Evolutionary conservation across 148 eudicot species (phyloP), one percentile per base, ranked within the genome.

Genomic region (Spergularia bocconei): DNA sequence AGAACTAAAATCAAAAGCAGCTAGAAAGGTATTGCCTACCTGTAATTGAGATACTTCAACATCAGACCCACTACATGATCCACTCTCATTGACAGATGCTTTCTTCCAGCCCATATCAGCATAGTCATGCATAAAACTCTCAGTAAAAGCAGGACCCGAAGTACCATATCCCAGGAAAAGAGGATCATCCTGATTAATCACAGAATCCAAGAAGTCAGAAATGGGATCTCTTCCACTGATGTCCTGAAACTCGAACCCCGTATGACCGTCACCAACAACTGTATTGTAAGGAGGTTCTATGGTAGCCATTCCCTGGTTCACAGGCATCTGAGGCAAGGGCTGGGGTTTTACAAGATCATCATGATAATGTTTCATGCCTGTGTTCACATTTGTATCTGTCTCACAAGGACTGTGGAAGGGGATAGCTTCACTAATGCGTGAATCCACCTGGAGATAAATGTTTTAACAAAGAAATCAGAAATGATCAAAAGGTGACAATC

Each of bases 61-160:
- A 75, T 88, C 86, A 53, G 90, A 83, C 67, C 84, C 88, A 59
- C 86, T 81, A 59, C 82, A 78, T n/a, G 89, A 89, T 70, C 84
- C 91, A 79, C 77, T 79, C 63, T 83, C 89, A 69, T 83, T 85
- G 21, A 29, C 61, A 63, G 51, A 70, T 53, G 69, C 44, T 39
- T 59, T 79, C 72, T 76, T 77, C 63, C 61, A 47, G 79, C 70
- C 66, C 50, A 52, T 54, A 57, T 57, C 70, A 67, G 51, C 25
- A 71, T 50, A 38, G 66, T 82, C 53, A 38, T 17, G 39, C 56
- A 16, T 8, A 14, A 69, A 79, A 75, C 54, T 75, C 67, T 76
- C 83, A 77, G 55, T 54, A 47, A 71, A 59, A 21, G 70, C 61
- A 55, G 60, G 57, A 51, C 75, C 70, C 38, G 61, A 73, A 66